These are phyloP conservation scores for Alnus glutinosa DNA, from an alignment of 306 rosid genomes.

Conservation along the genomic window DNA sequence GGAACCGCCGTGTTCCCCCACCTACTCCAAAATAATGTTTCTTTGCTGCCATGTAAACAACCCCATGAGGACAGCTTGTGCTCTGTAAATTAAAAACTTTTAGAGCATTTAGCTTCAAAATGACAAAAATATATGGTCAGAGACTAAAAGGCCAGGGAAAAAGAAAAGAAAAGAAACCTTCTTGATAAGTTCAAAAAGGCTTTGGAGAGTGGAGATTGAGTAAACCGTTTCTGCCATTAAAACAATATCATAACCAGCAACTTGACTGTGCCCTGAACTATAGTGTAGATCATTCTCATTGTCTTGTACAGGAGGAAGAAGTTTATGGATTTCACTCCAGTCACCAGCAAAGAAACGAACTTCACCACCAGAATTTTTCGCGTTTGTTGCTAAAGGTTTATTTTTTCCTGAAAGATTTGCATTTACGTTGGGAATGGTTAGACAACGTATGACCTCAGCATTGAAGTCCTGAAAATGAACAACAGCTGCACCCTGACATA, in stretches of 20 bases:
- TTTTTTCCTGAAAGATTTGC: conserved; percentile 47
- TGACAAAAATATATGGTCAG: conserved; percentile 15
- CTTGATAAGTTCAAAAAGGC: conserved; percentile 75
- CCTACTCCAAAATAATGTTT: conserved; percentile 98
- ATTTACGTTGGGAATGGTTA: conserved; percentile 76
- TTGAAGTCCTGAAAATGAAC: conserved; percentile 97
- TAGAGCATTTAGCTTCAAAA: conserved; percentile 4
- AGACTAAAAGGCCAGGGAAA: neutral
- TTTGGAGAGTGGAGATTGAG: conserved; percentile 63
- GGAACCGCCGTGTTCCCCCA: conserved; percentile 77
- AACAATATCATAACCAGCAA: conserved; percentile 74
- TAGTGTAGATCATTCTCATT: conserved; percentile 18
- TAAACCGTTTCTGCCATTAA: conserved; percentile 97
- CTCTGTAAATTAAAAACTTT: conserved; percentile 45
- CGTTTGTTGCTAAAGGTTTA: conserved; percentile 29
- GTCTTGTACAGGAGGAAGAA: conserved; percentile 53
- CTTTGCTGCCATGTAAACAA: conserved; percentile 84
- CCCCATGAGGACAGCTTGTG: conserved; percentile 54
- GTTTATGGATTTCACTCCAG: conserved; percentile 82
- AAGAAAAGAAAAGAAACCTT: conserved; percentile 43
- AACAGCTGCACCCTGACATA: conserved; percentile 69
- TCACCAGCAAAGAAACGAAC: conserved; percentile 86
- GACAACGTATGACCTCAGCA: conserved; percentile 74
- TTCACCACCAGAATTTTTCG: conserved; percentile 33
- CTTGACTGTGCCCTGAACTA: conserved; percentile 21